Evolutionary conservation across 371 early-diverging fungal genomes (phyloP), one percentile per base, ranked within the genome.

Genomic region (Rhizopus delemar): DNA sequence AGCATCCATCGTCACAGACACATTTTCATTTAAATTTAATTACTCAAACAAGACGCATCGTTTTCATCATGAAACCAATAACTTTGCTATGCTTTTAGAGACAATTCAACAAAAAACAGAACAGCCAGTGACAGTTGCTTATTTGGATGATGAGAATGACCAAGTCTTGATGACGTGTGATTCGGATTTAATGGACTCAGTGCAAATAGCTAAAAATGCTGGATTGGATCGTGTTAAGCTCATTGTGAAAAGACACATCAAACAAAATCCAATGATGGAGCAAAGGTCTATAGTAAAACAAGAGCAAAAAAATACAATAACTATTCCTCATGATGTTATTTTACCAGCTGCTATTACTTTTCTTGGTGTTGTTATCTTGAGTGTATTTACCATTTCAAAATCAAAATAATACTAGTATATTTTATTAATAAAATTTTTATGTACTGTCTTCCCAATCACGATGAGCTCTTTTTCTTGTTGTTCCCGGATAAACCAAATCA

Each of bases 71-170:
- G 73, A 74, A 41, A 62, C 74, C 11, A 69, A 57, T 22, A 75
- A 86, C 61, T 76, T 83, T 35, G 70, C 76, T 22, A 57, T 61
- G 11, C 70, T 90, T 38, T 71, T 75, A 41, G 62, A 73, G 48
- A 76, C 74, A 8, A 76, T 89, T 57, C 69, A 66, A 16, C 60
- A 66, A 43, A 73, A 73, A 22, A 62, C 71, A 12, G 68, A 68
- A 41, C 57, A 75, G 9, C 69, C 73, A 41, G 69, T 71, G 74
- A 71, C 83, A 35, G 74, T 95, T 41, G 84, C 84, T 5, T 95
- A 94, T 69, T 57, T 90, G 59, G 95, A 95, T 64, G 94, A 94
- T 56, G 95, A 95, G 46, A 84, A 87, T 58, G 95, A 95, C 65
- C 72, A 85, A 55, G 89, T 95, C 9, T 76, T 86, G 59, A 78